A percentile compares a stretch with the other conserved stretches of the same genome.
phyloP scores from a whole-genome alignment of 257 asterid genomes.

The Coffea canephora region DNA sequence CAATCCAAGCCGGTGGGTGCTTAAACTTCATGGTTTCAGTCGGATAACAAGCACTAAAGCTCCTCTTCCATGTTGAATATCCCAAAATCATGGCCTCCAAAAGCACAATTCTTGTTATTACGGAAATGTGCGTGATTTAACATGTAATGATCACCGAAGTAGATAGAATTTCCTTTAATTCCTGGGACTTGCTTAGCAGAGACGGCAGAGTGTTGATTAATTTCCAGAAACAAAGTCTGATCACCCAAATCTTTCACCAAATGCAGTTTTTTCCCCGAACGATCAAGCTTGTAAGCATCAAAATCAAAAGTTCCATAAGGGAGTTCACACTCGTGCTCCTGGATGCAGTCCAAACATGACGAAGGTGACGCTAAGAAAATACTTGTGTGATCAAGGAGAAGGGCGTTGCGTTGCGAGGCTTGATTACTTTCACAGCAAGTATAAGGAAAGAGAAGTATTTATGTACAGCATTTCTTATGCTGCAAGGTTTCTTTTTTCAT shows the following conservation, averaged over 20 bases:
- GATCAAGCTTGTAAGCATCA: neutral
- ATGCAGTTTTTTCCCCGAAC: neutral
- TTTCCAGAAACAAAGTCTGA: neutral
- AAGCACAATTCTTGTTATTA: neutral
- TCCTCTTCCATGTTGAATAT: conserved; percentile 2
- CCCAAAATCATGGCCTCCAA: conserved; percentile 1
- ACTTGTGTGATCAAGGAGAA: neutral
- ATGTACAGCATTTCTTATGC: no score
- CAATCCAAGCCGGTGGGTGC: neutral
- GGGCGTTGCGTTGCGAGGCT: neutral
- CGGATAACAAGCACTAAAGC: neutral
- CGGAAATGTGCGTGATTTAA: neutral
- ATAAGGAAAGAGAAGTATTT: neutral
- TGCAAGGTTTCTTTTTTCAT: neutral
- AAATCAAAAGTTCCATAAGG: neutral
- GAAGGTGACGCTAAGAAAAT: neutral
- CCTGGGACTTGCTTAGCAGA: neutral
- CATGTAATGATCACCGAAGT: neutral
- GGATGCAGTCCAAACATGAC: neutral
- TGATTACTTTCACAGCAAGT: neutral
- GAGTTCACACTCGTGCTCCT: neutral
- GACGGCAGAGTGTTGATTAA: neutral
- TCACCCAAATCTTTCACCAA: neutral
- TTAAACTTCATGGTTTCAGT: neutral
- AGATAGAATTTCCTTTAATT: neutral